These are phyloP conservation scores for Boletus huronensis DNA, from an alignment of 768 basidiomycete genomes.

Conservation along the genomic window DNA sequence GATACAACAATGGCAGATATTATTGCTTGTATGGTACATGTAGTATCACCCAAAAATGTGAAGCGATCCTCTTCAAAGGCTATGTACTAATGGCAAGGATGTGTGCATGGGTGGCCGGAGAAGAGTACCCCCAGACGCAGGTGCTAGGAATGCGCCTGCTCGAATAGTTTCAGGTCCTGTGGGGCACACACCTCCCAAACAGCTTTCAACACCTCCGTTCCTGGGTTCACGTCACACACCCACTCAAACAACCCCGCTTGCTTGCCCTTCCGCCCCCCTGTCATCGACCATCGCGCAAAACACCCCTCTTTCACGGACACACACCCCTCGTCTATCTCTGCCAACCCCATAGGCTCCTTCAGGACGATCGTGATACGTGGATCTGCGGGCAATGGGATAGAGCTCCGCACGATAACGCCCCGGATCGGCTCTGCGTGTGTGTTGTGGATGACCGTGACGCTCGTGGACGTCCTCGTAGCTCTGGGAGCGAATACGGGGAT, in stretches of 20 bases:
- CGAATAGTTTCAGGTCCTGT: conserved; percentile 11
- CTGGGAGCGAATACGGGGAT: conserved; percentile 1
- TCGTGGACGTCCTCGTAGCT: conserved; percentile 18
- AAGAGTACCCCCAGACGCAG: no score
- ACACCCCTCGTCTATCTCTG: conserved; percentile 16
- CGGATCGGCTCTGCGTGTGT: conserved; percentile 8
- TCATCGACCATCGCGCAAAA: conserved; percentile 21
- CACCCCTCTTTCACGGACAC: conserved; percentile 10
- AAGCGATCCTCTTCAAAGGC: neutral
- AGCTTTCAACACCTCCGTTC: conserved; percentile 25
- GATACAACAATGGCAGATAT: neutral
- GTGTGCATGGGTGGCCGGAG: no score
- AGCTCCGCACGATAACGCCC: conserved; percentile 23
- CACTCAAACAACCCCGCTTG: conserved; percentile 29
- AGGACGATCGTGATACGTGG: conserved; percentile 27
- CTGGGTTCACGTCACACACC: conserved; percentile 24
- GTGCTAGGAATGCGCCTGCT: conserved; percentile 8
- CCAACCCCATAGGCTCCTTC: conserved; percentile 26
- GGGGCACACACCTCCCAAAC: conserved; percentile 31
- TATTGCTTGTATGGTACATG: neutral
- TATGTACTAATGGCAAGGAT: neutral
- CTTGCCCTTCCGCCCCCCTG: conserved; percentile 16
- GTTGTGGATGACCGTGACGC: conserved; percentile 14
- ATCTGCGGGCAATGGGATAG: conserved; percentile 28
- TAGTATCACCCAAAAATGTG: no score